Evolutionary conservation across 495 filamentous ascomycete genomes (phyloP).

Genomic region (Tetracladium setigerum): DNA sequence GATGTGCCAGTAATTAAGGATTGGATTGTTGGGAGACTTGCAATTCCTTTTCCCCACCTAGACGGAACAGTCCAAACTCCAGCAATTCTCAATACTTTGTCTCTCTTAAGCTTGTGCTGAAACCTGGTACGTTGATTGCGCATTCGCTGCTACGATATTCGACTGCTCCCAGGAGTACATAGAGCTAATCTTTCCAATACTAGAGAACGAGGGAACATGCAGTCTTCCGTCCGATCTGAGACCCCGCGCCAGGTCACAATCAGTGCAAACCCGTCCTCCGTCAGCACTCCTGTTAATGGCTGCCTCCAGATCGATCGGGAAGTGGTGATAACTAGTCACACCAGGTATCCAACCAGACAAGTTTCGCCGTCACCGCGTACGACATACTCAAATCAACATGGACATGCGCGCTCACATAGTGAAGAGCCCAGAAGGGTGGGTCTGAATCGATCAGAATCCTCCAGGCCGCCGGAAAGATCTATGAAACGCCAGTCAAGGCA

Average conservation of each 20-base stretch:
- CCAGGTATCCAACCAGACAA: neutral
- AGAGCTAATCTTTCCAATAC: neutral
- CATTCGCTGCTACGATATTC: too few relatives aligned
- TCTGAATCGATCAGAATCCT: too few relatives aligned
- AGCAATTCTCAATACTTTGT: too few relatives aligned
- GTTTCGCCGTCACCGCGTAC: neutral
- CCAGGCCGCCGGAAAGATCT: neutral
- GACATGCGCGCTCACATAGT: neutral
- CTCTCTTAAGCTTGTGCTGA: too few relatives aligned
- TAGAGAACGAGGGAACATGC: constrained; percentile 18
- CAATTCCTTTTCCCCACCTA: too few relatives aligned
- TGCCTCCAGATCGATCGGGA: constrained; percentile 7
- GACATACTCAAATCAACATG: neutral
- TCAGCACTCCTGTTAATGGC: neutral
- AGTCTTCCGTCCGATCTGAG: constrained; percentile 10
- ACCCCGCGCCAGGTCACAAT: neutral
- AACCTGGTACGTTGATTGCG: too few relatives aligned
- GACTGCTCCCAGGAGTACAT: neutral
- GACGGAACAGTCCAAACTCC: too few relatives aligned
- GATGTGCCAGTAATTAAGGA: too few relatives aligned
- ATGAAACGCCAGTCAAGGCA: neutral
- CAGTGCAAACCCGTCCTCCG: neutral
- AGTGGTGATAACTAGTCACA: constrained; percentile 4
- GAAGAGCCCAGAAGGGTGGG: too few relatives aligned
- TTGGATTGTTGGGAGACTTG: too few relatives aligned